These are phyloP conservation scores for Polygonum maritimum DNA, from an alignment of 148 eudicot genomes.

Conservation along the genomic window DNA sequence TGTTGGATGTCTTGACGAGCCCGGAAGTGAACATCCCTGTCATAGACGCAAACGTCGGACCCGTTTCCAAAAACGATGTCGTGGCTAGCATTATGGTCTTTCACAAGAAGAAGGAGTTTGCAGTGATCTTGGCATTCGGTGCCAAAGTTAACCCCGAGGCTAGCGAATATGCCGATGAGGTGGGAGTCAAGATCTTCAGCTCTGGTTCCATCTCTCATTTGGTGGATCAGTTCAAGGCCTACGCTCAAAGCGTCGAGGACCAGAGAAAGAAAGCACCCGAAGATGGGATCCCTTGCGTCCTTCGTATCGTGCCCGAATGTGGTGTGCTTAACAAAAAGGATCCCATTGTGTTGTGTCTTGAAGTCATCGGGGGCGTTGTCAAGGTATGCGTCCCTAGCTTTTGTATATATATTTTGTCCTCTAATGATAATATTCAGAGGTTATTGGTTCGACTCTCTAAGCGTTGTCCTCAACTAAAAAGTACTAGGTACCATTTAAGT, in stretches of 20 bases:
- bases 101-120: slow-evolving; percentile 92
- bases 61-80: slow-evolving; percentile 90
- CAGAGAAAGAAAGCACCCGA: slow-evolving; percentile 80
- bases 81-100: slow-evolving; percentile 97
- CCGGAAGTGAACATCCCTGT: slow-evolving; percentile 83
- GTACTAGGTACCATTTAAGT: no score
- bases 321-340: slow-evolving; percentile 79
- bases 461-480: no score
- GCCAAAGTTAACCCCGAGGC: slow-evolving; percentile 93
- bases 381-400: slow-evolving; percentile 50
- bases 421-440: no score
- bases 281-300: slow-evolving; percentile 81
- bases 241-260: slow-evolving; percentile 72
- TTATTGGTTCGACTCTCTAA: no score
- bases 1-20: slow-evolving; percentile 67
- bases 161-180: slow-evolving; percentile 79
- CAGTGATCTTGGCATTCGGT: slow-evolving; percentile 85
- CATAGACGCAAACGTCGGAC: slow-evolving; percentile 87
- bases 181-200: slow-evolving; percentile 67
- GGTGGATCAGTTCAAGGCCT: slow-evolving; percentile 83
- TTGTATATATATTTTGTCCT: no score
- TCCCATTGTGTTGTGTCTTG: slow-evolving; percentile 88
- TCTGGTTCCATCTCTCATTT: slow-evolving; percentile 85
- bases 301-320: slow-evolving; percentile 55
- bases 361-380: slow-evolving; percentile 64